Base-by-base conservation (phyloP, 176 grass and related monocot species). In the Oryza glaberrima region DNA sequence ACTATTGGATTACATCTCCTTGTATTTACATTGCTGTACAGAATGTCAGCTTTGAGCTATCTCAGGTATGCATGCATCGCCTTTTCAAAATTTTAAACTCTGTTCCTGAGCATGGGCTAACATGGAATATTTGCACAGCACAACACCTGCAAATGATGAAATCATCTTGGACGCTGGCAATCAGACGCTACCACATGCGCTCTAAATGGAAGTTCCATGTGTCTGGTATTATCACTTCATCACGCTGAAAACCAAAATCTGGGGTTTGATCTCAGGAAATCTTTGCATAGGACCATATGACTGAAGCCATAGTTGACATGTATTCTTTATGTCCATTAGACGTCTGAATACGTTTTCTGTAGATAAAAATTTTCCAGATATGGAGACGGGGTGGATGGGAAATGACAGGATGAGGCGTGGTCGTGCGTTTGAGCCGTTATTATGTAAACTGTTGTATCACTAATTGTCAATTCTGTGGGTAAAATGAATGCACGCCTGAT, bases 1-100 rank as follows among this genome's bases (percentile, higher is more conserved):
- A 92, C 91, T 51, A 99, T 99, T 82, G 97, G 97, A 36, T 89
- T 99, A 86, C 97, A 99, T 99, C 88, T 99, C 71, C 97, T 99
- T 83, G 97, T 99, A 23, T 99, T 99, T 80, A 92, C 97, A 61
- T 91, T 94, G 79, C 88, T 99, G 41, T 99, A 99, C 90, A 92
- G 94, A 89, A 99, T 99, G 97, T 99, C 97, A 71, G 88, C 91
- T 58, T 85, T 99, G 78, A 99, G 97, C 91, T 90, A 99, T 79
- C 86, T 94, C 26, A 89, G 90, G 97, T 99, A 90, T 92, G 43
- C 45, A 73, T 80, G 23, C 28, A 60, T 40, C 58, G 1, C 11
- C 70, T 67, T 70, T 12, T n/a, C 20, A 75, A 6, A 63, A 63
- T 22, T 71, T 88, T 80, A 38, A 88, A 19, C 72, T 78, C 10